Base-by-base conservation (phyloP, 2,329 filamentous ascomycete species). In the Phyllosticta paracitricarpa region DNA sequence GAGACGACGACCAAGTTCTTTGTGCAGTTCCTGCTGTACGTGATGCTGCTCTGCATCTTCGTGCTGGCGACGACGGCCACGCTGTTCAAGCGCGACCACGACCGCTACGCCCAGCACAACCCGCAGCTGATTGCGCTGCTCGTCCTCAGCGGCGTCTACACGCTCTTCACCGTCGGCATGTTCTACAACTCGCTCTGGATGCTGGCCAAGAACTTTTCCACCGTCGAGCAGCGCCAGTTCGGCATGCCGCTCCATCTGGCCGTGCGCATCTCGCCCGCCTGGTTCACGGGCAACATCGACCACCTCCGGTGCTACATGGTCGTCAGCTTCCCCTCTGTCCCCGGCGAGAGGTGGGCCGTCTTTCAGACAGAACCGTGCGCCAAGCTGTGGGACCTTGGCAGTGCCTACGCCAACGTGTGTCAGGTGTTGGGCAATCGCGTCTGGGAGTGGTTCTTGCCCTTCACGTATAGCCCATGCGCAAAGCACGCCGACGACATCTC, bases 1-100 rank as follows among this genome's bases (percentile, higher is more conserved):
- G 92, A 97, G 72, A 91, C 85, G 1, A 79, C 87, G 2, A 92
- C 93, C 77, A 97, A 97, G 68, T 97, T 90, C 74, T 97, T 99
- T 70, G 78, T 91, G 10, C 94, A 97, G 66, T 96, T 97, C 69
- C 85, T 86, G 17, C 81, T 84, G 53, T 96, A 94, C 71, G 85
- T 85, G 1, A 76, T 84, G 4, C 67, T 90, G 3, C 89, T 87
- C 67, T 91, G 87, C 65, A 73, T 78, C 2, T 82, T 89, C 62
- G 75, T 82, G 9, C 74, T 95, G 57, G 81, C 85, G 24, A 79
- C 87, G 0, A 77, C 85, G 63, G 85, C 84, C 2, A 82, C 87
- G 59, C 87, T 85, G 63, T 73, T 91, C 3, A 80, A 78, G 2
- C 56, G 54, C n/a, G 60, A 62, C 19, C 28, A 33, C 28, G 22